Conservation (phyloP, 108 stramenopile genomes). For the Nitzschia sp. region DNA sequence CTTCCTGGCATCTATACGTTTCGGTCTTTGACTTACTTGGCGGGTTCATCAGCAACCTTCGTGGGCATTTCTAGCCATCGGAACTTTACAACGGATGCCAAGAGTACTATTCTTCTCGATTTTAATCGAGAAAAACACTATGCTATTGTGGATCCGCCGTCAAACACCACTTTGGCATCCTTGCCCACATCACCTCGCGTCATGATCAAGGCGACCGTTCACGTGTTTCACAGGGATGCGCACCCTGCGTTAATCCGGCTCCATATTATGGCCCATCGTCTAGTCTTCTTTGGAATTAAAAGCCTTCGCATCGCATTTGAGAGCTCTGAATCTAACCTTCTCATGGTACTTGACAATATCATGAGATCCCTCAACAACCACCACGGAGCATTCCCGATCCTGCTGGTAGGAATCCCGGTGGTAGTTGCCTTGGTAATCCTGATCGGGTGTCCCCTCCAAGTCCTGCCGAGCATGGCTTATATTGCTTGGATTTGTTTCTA, state of each 20-base stretch:
- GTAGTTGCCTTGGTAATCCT: neutral
- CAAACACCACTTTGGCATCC: neutral
- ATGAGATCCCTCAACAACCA: conserved; percentile 19
- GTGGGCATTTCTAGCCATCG: conserved; percentile 3
- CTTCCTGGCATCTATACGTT: conserved; percentile 1
- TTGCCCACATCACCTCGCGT: conserved; percentile 11
- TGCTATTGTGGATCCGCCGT: neutral
- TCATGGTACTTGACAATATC: conserved; percentile 16
- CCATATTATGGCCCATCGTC: conserved; percentile 11
- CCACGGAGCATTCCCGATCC: conserved; percentile 1
- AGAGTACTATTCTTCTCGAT: conserved; percentile 10
- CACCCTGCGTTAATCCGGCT: neutral
- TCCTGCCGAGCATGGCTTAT: neutral
- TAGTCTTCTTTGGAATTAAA: conserved; percentile 8
- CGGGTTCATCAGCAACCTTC: conserved; percentile 4
- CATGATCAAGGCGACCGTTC: conserved; percentile 16
- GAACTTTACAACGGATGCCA: conserved; percentile 6
- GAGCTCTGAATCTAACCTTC: neutral
- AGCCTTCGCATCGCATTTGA: conserved; percentile 14
- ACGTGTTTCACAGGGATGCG: neutral
- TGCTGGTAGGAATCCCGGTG: conserved; percentile 13
- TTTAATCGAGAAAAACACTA: conserved; percentile 24
- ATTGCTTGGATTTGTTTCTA: neutral
- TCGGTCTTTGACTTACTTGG: conserved; percentile 14
- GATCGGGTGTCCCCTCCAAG: neutral